phyloP scores from a whole-genome alignment of 441 rosid species.

The Populus hybrid region DNA sequence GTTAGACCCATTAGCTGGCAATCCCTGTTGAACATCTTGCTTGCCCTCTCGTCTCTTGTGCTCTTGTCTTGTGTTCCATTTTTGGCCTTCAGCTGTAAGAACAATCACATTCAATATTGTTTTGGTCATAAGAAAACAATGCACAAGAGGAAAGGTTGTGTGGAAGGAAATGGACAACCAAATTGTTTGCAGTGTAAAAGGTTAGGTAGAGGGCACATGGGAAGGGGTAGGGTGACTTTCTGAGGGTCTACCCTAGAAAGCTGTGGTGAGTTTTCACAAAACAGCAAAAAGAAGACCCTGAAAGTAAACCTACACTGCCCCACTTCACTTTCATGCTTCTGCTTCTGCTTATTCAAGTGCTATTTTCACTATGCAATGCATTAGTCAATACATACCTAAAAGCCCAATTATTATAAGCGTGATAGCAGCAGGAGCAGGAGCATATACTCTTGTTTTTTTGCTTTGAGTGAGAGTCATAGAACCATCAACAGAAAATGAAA shows the following conservation, averaged over 20 bases:
- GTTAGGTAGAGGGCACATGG: conserved; percentile 15
- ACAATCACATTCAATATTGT: not conserved
- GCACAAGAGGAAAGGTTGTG: conserved; percentile 25
- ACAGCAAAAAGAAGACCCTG: conserved; percentile 18
- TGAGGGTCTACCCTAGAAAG: conserved; percentile 20
- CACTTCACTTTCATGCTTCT: conserved; percentile 17
- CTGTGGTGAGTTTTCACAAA: conserved; percentile 21
- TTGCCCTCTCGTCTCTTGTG: conserved; percentile 51
- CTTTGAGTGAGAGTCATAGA: not conserved
- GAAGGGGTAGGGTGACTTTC: conserved; percentile 23
- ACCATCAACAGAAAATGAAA: not conserved
- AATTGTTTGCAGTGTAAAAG: conserved; percentile 37
- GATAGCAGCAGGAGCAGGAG: not conserved
- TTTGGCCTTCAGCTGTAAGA: conserved; percentile 67
- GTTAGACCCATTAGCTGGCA: conserved; percentile 99
- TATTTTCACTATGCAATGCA: not conserved
- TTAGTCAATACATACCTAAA: not conserved
- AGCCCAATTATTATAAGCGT: not conserved
- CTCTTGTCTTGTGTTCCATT: conserved; percentile 26
- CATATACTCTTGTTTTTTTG: not conserved
- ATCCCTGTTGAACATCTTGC: conserved; percentile 84
- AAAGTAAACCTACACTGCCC: not conserved
- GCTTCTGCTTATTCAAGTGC: not conserved
- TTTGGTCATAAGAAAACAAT: conserved; percentile 5
- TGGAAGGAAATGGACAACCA: conserved; percentile 16